Conservation (phyloP, 768 basidiomycete genomes). For the Podaxis sp. region DNA sequence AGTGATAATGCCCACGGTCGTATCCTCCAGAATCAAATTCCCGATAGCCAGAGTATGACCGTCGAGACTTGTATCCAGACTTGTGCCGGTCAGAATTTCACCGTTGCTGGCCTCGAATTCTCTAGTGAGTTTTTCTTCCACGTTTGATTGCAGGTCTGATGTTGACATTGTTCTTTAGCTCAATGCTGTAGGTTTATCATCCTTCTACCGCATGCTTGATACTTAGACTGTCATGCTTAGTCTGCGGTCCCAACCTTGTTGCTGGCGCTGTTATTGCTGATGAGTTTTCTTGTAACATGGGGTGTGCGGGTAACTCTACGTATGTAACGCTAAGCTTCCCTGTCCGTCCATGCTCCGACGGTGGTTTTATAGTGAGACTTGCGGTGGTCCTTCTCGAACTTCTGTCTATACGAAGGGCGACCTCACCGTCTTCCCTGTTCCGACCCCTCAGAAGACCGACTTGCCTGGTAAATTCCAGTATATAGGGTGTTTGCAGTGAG, state of each 20-base stretch:
- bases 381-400: constrained; percentile 72
- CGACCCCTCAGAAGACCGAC: constrained; percentile 49
- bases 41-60: constrained; percentile 41
- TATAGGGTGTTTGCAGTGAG: constrained; percentile 66
- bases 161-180: constrained; percentile 19
- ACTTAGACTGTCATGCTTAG: constrained; percentile 30
- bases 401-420: constrained; percentile 62
- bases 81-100: constrained; percentile 58
- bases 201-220: background rate
- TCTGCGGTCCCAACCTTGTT: constrained; percentile 69
- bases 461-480: constrained; percentile 68
- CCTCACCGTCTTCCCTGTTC: constrained; percentile 59
- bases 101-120: constrained; percentile 72
- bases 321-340: constrained; percentile 30
- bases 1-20: constrained; percentile 69
- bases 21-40: constrained; percentile 36
- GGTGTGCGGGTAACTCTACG: constrained; percentile 69
- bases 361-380: constrained; percentile 49
- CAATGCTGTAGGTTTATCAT: constrained; percentile 43
- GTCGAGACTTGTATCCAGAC: constrained; percentile 60
- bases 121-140: constrained; percentile 37
- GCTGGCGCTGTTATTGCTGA: constrained; percentile 54
- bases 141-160: background rate
- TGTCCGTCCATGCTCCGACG: constrained; percentile 2
- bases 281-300: constrained; percentile 65